Conservation (phyloP, 2,329 filamentous ascomycete genomes). For the Claviceps purpurea region DNA sequence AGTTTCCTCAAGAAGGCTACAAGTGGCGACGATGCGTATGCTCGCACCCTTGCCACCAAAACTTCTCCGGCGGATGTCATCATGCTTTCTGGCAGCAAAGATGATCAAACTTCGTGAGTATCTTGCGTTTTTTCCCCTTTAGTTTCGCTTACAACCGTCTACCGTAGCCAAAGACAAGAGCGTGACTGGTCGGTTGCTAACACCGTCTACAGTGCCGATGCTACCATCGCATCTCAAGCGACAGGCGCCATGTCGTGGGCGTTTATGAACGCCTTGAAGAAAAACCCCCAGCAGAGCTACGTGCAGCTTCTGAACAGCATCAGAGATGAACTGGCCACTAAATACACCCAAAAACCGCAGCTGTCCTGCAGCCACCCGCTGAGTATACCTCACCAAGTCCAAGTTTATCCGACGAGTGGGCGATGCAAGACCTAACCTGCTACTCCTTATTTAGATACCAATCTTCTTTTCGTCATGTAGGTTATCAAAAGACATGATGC, state of each 20-base stretch:
- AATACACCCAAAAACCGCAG: conserved; percentile 92
- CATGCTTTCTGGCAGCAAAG: conserved; percentile 97
- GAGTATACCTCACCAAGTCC: conserved; percentile 44
- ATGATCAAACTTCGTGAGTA: conserved; percentile 82
- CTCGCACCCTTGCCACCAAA: conserved; percentile 73
- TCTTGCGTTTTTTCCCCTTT: conserved; percentile 9
- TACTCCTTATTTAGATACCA: conserved; percentile 31
- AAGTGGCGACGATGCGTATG: conserved; percentile 65
- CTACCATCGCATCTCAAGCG: conserved; percentile 78
- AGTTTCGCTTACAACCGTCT: background rate
- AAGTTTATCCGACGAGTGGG: conserved; percentile 5
- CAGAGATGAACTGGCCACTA: conserved; percentile 74
- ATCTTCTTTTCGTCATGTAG: conserved; percentile 50
- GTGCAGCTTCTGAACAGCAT: conserved; percentile 94
- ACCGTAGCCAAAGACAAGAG: background rate
- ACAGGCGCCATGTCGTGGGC: conserved; percentile 98
- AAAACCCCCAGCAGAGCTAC: conserved; percentile 97
- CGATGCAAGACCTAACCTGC: conserved; percentile 6
- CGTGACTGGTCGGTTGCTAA: background rate
- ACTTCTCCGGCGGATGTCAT: conserved; percentile 90
- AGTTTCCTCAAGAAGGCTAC: conserved; percentile 84
- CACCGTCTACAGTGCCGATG: conserved; percentile 55
- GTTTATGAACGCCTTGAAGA: conserved; percentile 83
- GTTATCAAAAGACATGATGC: conserved; percentile 7
- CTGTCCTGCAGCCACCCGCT: conserved; percentile 93